These are phyloP conservation scores for Metschnikowia henanensis DNA, from an alignment of 805 yeast genomes.

Conservation along the genomic window DNA sequence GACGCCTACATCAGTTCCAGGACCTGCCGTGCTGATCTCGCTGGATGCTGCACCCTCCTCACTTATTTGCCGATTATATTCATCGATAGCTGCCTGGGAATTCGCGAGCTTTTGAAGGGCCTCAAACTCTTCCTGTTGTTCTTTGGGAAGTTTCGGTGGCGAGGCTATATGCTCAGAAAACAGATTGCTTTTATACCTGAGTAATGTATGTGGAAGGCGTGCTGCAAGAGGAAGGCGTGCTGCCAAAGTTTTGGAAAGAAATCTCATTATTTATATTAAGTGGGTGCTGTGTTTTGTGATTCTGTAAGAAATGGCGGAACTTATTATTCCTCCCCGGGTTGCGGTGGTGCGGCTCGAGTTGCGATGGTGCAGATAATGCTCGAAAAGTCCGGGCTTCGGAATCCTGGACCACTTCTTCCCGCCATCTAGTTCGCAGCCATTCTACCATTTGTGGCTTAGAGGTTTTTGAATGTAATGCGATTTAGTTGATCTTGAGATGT, in stretches of 20 bases:
- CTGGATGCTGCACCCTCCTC: slow-evolving; percentile 18
- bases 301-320: too few species aligned
- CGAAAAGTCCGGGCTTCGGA: background rate
- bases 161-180: slow-evolving; percentile 28
- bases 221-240: background rate
- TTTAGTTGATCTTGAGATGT: too few species aligned
- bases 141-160: slow-evolving; percentile 77
- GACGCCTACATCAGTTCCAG: slow-evolving; percentile 58
- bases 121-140: slow-evolving; percentile 92
- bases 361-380: background rate
- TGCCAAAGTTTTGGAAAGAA: background rate
- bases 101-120: slow-evolving; percentile 76
- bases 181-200: slow-evolving; percentile 16
- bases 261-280: background rate
- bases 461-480: background rate
- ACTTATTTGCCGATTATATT: slow-evolving; percentile 53
- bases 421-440: background rate
- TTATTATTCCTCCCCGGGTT: background rate
- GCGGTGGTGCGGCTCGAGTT: background rate
- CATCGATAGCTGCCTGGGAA: slow-evolving; percentile 76
- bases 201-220: background rate
- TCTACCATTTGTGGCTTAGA: background rate
- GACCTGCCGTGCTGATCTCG: slow-evolving; percentile 24
- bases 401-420: background rate
- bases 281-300: background rate